phyloP scores from a whole-genome alignment of 176 grass and related monocot genomes.

The Cenchrus purpureus region DNA sequence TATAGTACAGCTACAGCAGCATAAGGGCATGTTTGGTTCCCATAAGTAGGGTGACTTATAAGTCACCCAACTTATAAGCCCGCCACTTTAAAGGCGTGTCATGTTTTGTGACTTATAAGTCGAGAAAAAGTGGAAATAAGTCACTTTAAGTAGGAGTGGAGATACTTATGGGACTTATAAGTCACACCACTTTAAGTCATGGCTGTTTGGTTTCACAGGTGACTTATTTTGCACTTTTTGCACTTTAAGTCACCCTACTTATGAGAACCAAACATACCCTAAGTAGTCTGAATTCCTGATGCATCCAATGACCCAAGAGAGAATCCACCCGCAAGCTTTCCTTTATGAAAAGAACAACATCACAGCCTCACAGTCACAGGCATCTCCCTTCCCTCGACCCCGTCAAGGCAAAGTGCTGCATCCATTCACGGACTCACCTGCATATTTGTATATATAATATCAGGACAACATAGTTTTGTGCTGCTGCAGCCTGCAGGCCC shows the following conservation, averaged over 20 bases:
- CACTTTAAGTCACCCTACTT: no score
- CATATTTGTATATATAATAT: conserved; percentile 33
- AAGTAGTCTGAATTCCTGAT: conserved; percentile 44
- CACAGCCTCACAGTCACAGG: conserved; percentile 4
- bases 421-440: conserved; percentile 30
- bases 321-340: conserved; percentile 60
- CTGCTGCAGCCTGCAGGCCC: conserved; percentile 47
- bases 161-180: no score
- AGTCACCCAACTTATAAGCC: no score
- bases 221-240: no score
- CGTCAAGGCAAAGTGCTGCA: conserved; percentile 58
- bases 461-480: conserved; percentile 41
- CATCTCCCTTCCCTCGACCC: conserved; percentile 56
- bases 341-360: conserved; percentile 67
- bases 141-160: no score
- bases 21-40: background rate
- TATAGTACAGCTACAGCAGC: conserved; percentile 39
- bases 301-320: conserved; percentile 40
- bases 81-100: no score
- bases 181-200: no score
- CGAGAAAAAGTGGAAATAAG: no score
- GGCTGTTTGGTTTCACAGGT: no score
- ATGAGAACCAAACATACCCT: no score
- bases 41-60: no score
- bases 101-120: no score